Base-by-base conservation (phyloP, 441 rosid genomes). In the Populus hybrid region DNA sequence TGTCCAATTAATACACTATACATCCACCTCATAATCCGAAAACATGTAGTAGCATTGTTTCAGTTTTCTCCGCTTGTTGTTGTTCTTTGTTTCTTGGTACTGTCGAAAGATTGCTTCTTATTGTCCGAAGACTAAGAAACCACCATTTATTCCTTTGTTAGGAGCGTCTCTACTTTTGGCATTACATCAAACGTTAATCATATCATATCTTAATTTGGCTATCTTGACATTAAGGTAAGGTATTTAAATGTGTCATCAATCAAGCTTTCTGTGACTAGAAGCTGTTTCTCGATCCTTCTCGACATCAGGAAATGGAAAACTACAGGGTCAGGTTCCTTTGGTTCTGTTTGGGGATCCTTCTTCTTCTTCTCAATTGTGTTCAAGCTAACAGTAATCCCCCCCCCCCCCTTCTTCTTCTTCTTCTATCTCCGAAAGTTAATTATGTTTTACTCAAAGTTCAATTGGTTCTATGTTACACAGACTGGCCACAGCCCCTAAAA, bases 281-380 rank as follows among this genome's bases (percentile, higher is more conserved):
- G 57, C 18, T 46, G 2, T 38, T 10, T 28, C 21, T 30, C 14
- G 14, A 10, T 40, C 10, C 2, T 14, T 21, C n/a, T 67, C 12
- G 2, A 6, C 23, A 20, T 57, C 10, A 65, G 32, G 36, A 23
- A 0, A 82, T 82, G 85, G 84, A 73, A 72, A 72, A 36, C 57
- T 75, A 63, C 73, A 69, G 59, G 57, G 23, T 68, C 69, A 65
- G 50, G 26, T 11, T 76, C 65, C n/a, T 69, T 21, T 79, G 61
- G 35, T 18, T 79, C 11, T 57, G 61, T 5, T 11, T 79, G 38
- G 69, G 67, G 4, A 42, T 77, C 70, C 11, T 79, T 24, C 77
- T 18, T 20, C 2, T 77, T 63, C 70, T 79, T 28, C 59, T 80
- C 40, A 4, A 26, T 61, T 71, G 10, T 59, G 75, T 74, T 53